Percentiles rank a stretch among this genome's conserved stretches.
phyloP scores from a whole-genome alignment of 257 asterid genomes.

The Verbena officinalis region DNA sequence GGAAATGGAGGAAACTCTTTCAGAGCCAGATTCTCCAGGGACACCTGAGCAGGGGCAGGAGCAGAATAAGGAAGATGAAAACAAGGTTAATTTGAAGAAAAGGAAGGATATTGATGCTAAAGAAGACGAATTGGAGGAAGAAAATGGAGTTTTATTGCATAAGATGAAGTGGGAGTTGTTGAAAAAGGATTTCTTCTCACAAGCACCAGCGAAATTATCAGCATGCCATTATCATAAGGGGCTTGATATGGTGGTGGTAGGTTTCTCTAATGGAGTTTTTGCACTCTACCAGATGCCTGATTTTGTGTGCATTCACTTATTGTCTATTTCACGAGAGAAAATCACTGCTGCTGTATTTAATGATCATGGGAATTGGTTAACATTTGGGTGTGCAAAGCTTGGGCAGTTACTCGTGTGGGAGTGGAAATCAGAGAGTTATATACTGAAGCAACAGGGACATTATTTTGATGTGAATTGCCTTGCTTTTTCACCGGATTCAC shows the following conservation, averaged over 20 bases:
- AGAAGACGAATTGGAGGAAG: slow-evolving; percentile 43
- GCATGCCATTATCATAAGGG: slow-evolving; percentile 89
- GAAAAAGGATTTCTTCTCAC: slow-evolving; percentile 84
- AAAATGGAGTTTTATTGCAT: slow-evolving; percentile 45
- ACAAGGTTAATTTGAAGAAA: slow-evolving; percentile 40
- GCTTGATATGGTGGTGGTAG: slow-evolving; percentile 87
- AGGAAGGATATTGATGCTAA: slow-evolving; percentile 55
- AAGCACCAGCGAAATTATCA: slow-evolving; percentile 74
- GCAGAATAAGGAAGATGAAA: slow-evolving; percentile 40
- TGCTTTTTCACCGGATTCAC: slow-evolving; percentile 94
- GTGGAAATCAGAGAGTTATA: slow-evolving; percentile 97
- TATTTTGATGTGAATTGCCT: slow-evolving; percentile 94
- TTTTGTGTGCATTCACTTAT: slow-evolving; percentile 80
- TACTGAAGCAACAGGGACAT: slow-evolving; percentile 99
- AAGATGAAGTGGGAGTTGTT: slow-evolving; percentile 68
- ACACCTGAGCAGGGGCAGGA: slow-evolving; percentile 63
- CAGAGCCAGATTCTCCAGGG: slow-evolving; percentile 84
- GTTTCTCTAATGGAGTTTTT: slow-evolving; percentile 93
- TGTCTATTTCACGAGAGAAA: slow-evolving; percentile 88
- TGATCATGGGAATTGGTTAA: slow-evolving; percentile 91
- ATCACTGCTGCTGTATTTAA: slow-evolving; percentile 81
- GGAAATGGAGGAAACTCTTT: slow-evolving; percentile 40
- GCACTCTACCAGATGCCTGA: slow-evolving; percentile 96
- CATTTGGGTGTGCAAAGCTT: slow-evolving; percentile 92
- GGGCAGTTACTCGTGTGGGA: slow-evolving; percentile 99